A percentile compares a stretch with the other conserved stretches of the same genome.
Evolutionary conservation across 495 filamentous ascomycete genomes (phyloP).

Genomic region (Aspergillus carlsbadensis): DNA sequence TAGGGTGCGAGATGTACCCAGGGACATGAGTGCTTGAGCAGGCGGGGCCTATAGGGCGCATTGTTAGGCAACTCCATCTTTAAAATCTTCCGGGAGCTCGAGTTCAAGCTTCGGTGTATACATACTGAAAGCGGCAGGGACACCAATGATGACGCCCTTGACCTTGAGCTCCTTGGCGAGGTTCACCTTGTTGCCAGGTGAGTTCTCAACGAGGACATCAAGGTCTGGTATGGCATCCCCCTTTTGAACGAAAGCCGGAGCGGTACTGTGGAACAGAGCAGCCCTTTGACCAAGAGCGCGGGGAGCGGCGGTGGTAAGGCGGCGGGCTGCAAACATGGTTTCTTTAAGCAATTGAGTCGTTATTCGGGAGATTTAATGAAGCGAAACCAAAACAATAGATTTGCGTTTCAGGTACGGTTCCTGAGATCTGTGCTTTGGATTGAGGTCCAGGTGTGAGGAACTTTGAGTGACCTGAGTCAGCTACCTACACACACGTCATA

Average conservation of each 20-base stretch:
- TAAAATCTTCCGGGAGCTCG: not conserved
- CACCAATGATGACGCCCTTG: constrained; percentile 80
- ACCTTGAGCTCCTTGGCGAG: constrained; percentile 71
- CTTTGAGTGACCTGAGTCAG: constrained; percentile 10
- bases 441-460: constrained; percentile 6
- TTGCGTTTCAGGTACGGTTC: constrained; percentile 11
- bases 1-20: constrained; percentile 73
- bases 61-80: constrained; percentile 3
- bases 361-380: not conserved
- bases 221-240: constrained; percentile 65
- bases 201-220: constrained; percentile 56
- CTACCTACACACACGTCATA: constrained; percentile 10
- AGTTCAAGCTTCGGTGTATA: constrained; percentile 11
- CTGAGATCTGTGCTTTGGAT: not conserved
- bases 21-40: constrained; percentile 82
- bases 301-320: constrained; percentile 35
- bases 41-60: constrained; percentile 51
- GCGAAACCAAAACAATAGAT: not conserved
- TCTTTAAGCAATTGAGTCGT: not conserved
- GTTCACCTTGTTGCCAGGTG: constrained; percentile 81
- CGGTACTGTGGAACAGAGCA: constrained; percentile 52
- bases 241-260: constrained; percentile 54
- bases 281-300: constrained; percentile 37
- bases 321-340: constrained; percentile 46
- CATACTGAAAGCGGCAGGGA: constrained; percentile 85